Conservation (phyloP, 2,329 filamentous ascomycete species). For the Cercospora berteroae region DNA sequence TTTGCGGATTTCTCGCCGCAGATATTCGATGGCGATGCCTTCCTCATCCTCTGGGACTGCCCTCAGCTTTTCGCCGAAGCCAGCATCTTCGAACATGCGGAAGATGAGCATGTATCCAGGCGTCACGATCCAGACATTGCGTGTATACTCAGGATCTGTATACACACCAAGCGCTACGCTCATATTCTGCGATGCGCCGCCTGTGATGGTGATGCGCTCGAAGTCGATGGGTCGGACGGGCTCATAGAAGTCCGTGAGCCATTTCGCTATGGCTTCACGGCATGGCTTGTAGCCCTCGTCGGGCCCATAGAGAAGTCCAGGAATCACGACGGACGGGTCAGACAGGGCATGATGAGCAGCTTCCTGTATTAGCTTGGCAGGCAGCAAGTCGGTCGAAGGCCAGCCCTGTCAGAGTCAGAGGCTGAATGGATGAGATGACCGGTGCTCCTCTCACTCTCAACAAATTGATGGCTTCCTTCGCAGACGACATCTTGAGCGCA, state of each 20-base stretch:
- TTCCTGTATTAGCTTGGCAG: conserved; percentile 59
- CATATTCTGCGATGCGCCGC: conserved; percentile 80
- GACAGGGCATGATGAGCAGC: conserved; percentile 63
- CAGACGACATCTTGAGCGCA: conserved; percentile 2
- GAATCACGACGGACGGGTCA: conserved; percentile 56
- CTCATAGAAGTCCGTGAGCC: conserved; percentile 65
- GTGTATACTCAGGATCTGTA: conserved; percentile 73
- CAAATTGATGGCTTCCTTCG: conserved; percentile 55
- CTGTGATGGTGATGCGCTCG: conserved; percentile 73
- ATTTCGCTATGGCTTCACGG: conserved; percentile 65
- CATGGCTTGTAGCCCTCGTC: conserved; percentile 72
- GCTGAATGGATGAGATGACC: background rate
- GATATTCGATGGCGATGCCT: conserved; percentile 67
- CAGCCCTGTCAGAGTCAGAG: conserved; percentile 47
- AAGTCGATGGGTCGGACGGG: conserved; percentile 44
- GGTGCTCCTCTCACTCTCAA: conserved; percentile 46
- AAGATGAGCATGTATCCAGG: conserved; percentile 84
- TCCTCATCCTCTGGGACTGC: conserved; percentile 75
- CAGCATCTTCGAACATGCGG: conserved; percentile 78
- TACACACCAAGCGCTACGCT: conserved; percentile 75
- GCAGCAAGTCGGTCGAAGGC: conserved; percentile 65
- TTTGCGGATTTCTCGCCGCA: conserved; percentile 53
- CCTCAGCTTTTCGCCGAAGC: conserved; percentile 65
- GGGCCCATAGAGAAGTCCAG: conserved; percentile 75
- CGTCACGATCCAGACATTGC: conserved; percentile 74